These are phyloP conservation scores for Fusarium beomiforme DNA, from an alignment of 2,329 filamentous ascomycete species.

Conservation along the genomic window DNA sequence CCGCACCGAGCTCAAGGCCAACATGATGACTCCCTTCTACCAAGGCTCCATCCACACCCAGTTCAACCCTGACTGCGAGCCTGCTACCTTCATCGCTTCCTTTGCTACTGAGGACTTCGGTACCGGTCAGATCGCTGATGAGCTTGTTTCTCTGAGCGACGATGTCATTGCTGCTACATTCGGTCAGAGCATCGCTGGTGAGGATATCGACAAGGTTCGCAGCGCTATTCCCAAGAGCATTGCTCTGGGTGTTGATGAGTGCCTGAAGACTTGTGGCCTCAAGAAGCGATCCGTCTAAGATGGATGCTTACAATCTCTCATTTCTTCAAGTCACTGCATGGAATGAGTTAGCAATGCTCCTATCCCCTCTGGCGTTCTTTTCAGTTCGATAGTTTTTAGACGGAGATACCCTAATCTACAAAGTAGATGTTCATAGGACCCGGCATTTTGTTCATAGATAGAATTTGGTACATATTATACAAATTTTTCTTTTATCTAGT, in stretches of 20 bases:
- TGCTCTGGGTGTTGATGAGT: constrained; percentile 62
- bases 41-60: constrained; percentile 65
- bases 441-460: not conserved
- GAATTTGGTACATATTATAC: not conserved
- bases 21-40: constrained; percentile 64
- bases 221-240: constrained; percentile 56
- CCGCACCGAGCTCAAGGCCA: constrained; percentile 51
- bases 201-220: constrained; percentile 58
- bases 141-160: constrained; percentile 58
- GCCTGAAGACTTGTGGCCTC: constrained; percentile 50
- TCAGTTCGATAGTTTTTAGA: not conserved
- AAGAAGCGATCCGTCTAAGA: constrained; percentile 53
- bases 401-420: constrained; percentile 10
- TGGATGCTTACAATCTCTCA: not conserved
- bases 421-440: not conserved
- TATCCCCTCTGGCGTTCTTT: constrained; percentile 12
- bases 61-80: constrained; percentile 64
- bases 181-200: constrained; percentile 57
- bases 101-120: constrained; percentile 63
- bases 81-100: constrained; percentile 60
- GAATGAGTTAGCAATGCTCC: not conserved
- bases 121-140: constrained; percentile 60
- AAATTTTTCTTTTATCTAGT: not conserved
- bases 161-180: constrained; percentile 59
- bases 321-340: not conserved